A percentile compares a stretch with the other conserved stretches of the same genome.
Conservation (phyloP, 768 basidiomycete genomes). For the Epithele typhae region DNA sequence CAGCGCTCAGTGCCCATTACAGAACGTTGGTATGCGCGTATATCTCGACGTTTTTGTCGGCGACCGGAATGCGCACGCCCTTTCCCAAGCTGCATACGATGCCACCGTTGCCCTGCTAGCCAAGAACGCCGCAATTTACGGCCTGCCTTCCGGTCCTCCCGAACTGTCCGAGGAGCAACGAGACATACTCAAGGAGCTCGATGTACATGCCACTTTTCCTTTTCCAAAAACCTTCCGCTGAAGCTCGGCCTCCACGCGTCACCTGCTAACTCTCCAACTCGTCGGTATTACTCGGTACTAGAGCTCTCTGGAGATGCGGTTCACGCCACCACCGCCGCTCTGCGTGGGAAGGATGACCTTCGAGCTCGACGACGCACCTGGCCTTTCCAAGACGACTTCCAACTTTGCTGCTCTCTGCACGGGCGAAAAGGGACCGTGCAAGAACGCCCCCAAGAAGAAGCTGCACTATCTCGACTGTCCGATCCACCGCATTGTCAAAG, state of each 20-base stretch:
- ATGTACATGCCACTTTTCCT: conserved; percentile 23
- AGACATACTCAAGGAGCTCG: conserved; percentile 35
- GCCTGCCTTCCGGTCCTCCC: conserved; percentile 34
- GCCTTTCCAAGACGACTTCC: conserved; percentile 40
- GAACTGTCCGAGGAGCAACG: conserved; percentile 40
- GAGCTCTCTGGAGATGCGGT: conserved; percentile 30
- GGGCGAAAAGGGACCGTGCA: conserved; percentile 40
- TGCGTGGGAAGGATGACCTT: conserved; percentile 39
- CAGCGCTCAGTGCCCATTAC: too few species aligned
- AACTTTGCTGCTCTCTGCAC: conserved; percentile 49
- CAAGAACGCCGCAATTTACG: conserved; percentile 38
- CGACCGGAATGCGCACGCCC: conserved; percentile 25
- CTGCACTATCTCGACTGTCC: conserved; percentile 40
- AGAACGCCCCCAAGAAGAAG: conserved; percentile 41
- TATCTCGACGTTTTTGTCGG: conserved; percentile 44
- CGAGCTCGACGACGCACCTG: conserved; percentile 33
- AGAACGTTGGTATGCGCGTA: not conserved
- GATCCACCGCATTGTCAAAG: conserved; percentile 44
- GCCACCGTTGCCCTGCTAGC: conserved; percentile 30
- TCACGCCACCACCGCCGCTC: conserved; percentile 34
- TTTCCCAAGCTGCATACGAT: conserved; percentile 27
- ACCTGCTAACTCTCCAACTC: too few species aligned
- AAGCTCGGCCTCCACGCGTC: not conserved
- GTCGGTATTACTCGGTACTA: conserved; percentile 25
- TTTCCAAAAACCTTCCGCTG: conserved; percentile 12